Evolutionary conservation across 495 filamentous ascomycete species (phyloP).

Genomic region (Penicillium bialowiezense): DNA sequence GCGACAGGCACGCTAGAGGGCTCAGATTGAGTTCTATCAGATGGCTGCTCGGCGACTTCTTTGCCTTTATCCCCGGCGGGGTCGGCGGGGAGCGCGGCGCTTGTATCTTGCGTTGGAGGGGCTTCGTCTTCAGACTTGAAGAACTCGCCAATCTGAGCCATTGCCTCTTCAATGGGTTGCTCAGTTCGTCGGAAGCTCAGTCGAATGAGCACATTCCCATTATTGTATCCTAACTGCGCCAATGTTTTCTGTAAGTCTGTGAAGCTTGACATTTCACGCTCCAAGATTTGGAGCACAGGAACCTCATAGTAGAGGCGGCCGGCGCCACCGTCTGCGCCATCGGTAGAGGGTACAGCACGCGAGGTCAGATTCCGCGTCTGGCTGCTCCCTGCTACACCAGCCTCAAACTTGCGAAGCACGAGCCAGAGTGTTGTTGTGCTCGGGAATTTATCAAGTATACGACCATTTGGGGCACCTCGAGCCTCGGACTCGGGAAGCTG

Average conservation of each 20-base stretch:
- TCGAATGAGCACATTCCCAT: conserved; percentile 72
- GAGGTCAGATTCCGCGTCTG: conserved; percentile 73
- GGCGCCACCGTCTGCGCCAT: conserved; percentile 51
- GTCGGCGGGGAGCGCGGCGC: not conserved
- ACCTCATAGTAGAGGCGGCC: conserved; percentile 84
- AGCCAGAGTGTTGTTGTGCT: conserved; percentile 84
- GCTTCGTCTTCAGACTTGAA: conserved; percentile 52
- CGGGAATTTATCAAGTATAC: conserved; percentile 77
- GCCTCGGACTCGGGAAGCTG: conserved; percentile 71
- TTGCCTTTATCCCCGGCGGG: conserved; percentile 19
- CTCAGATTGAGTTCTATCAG: conserved; percentile 2
- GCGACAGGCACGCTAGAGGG: not conserved
- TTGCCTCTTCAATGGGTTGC: conserved; percentile 78
- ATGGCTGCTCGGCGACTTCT: conserved; percentile 10
- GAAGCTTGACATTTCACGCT: conserved; percentile 70
- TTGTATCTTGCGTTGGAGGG: conserved; percentile 10
- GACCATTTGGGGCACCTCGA: conserved; percentile 50
- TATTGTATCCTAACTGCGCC: conserved; percentile 81
- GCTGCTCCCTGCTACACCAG: conserved; percentile 52
- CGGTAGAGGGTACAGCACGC: conserved; percentile 61
- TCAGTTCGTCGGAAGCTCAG: conserved; percentile 72
- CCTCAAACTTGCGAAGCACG: conserved; percentile 84
- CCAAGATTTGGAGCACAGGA: conserved; percentile 79
- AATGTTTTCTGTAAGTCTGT: conserved; percentile 83
- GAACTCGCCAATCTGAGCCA: conserved; percentile 72